These are phyloP conservation scores for Rhynchospora tenuis DNA, from an alignment of 176 grass and related monocot species.

Conservation along the genomic window DNA sequence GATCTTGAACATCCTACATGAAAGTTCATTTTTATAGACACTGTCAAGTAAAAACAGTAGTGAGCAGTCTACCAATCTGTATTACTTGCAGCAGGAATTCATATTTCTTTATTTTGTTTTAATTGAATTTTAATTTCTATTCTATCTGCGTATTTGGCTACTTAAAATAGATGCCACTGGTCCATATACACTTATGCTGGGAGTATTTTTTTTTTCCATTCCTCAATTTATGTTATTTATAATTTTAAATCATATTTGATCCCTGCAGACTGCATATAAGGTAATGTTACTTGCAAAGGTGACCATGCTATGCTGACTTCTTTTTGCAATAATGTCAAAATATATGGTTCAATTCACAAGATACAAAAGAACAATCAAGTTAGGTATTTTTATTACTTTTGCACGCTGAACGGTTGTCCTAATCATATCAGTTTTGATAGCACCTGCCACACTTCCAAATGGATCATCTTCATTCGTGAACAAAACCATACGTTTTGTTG, in stretches of 20 bases:
- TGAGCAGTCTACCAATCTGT: not conserved
- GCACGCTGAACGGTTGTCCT: conserved; percentile 80
- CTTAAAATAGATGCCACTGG: not conserved
- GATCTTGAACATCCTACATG: conserved; percentile 73
- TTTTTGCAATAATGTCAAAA: not conserved
- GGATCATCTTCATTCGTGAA: conserved; percentile 98
- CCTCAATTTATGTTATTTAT: not conserved
- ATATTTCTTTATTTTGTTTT: not conserved
- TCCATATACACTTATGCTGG: not conserved
- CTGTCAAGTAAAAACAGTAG: not conserved
- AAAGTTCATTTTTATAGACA: not conserved
- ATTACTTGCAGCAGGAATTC: not conserved
- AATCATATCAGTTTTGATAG: conserved; percentile 79
- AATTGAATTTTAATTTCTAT: not conserved
- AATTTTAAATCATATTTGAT: not conserved
- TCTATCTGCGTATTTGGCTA: not conserved
- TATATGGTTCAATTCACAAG: not conserved
- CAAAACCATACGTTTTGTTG: conserved; percentile 74
- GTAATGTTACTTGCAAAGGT: not conserved
- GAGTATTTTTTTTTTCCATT: not conserved
- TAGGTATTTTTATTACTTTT: conserved; percentile 35
- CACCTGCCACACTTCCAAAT: conserved; percentile 63
- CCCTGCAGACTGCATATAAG: not conserved
- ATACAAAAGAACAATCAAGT: not conserved
- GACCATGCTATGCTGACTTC: not conserved